Conservation (phyloP, 1,139 yeast genomes). For the Cylindricascospora bacillispora region DNA sequence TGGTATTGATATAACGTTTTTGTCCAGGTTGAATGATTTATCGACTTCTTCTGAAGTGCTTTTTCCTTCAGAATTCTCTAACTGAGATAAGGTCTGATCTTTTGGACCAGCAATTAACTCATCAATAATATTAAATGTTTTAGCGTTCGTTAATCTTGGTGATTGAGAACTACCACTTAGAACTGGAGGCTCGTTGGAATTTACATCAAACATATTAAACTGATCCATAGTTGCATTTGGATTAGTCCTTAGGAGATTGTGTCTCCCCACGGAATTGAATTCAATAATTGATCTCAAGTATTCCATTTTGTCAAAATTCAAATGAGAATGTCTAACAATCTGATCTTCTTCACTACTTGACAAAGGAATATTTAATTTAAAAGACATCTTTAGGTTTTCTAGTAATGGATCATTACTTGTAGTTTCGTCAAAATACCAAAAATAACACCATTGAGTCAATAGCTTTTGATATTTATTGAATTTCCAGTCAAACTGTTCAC, state of each 20-base stretch:
- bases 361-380: constrained; percentile 4
- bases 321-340: constrained; percentile 2
- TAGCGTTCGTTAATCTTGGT: no score
- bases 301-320: constrained; percentile 1
- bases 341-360: neutral
- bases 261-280: constrained; percentile 2
- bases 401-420: constrained; percentile 7
- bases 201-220: constrained; percentile 14
- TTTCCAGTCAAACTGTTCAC: constrained; percentile 11
- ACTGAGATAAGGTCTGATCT: no score
- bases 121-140: no score
- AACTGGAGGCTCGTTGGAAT: constrained; percentile 3
- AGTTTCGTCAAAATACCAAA: constrained; percentile 14
- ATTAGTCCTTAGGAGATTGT: constrained; percentile 3
- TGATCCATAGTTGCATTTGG: constrained; percentile 20
- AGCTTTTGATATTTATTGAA: constrained; percentile 16
- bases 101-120: no score
- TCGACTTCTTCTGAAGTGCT: no score
- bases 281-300: constrained; percentile 1
- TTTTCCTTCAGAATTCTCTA: no score
- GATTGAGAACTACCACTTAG: constrained; percentile 5
- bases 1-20: no score
- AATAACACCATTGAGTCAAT: constrained; percentile 18
- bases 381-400: constrained; percentile 6
- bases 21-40: no score